A percentile compares a stretch with the other conserved stretches of the same genome.
Evolutionary conservation across 2,329 filamentous ascomycete species (phyloP).

Genomic region (Dothidotthia symphoricarpi): DNA sequence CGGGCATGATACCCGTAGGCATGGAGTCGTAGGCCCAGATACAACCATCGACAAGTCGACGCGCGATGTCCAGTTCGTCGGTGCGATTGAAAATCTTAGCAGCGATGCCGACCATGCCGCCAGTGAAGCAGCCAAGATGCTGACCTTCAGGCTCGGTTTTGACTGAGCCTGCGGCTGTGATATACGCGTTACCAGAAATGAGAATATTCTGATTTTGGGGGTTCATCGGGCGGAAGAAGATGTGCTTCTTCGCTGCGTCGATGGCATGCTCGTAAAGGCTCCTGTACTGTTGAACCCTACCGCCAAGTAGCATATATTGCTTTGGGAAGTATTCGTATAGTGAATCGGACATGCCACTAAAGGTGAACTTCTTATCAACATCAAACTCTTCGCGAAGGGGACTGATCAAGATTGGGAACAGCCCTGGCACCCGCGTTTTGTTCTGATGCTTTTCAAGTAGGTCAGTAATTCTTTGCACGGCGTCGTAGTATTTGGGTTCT

Average conservation of each 20-base stretch:
- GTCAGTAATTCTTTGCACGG: constrained; percentile 38
- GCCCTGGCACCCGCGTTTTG: constrained; percentile 36
- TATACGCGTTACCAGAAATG: constrained; percentile 60
- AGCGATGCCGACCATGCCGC: constrained; percentile 56
- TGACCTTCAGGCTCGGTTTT: constrained; percentile 47
- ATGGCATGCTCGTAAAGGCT: constrained; percentile 69
- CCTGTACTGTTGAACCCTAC: constrained; percentile 68
- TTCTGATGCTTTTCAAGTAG: constrained; percentile 38
- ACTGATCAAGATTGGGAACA: constrained; percentile 40
- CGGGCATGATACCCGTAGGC: constrained; percentile 56
- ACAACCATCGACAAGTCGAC: constrained; percentile 55
- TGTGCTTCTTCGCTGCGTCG: constrained; percentile 66
- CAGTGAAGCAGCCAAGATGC: constrained; percentile 56
- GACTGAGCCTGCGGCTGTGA: constrained; percentile 46
- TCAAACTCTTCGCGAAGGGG: constrained; percentile 31
- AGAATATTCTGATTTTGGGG: constrained; percentile 67
- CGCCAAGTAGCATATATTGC: constrained; percentile 73
- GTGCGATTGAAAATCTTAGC: constrained; percentile 53
- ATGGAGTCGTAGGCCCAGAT: constrained; percentile 55
- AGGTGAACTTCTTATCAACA: constrained; percentile 45
- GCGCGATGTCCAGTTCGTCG: constrained; percentile 50
- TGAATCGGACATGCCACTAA: constrained; percentile 58
- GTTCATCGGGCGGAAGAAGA: constrained; percentile 77
- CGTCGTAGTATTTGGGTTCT: constrained; percentile 42
- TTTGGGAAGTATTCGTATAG: constrained; percentile 60